Conservation (phyloP, 768 basidiomycete genomes). For the Mrakia blollopis region DNA sequence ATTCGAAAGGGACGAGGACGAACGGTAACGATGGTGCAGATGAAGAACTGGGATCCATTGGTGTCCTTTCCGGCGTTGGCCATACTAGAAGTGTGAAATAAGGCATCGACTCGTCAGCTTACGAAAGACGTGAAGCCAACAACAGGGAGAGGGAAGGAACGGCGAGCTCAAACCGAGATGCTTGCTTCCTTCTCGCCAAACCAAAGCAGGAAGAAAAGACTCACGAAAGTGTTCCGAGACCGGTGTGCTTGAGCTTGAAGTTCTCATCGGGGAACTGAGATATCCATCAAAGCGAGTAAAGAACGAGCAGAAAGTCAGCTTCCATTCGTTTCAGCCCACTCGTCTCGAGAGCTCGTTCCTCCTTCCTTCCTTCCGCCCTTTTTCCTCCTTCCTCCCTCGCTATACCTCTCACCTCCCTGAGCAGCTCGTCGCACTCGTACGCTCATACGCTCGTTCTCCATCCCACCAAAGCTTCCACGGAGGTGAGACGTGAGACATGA, state of each 20-base stretch:
- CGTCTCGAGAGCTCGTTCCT: background rate
- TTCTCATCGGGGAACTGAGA: slow-evolving; percentile 91
- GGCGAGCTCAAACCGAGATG: too few relatives aligned
- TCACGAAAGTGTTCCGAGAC: slow-evolving; percentile 53
- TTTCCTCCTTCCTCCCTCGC: too few relatives aligned
- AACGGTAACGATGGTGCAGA: slow-evolving; percentile 72
- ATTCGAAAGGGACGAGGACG: too few relatives aligned
- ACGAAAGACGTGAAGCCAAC: background rate
- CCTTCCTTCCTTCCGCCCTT: too few relatives aligned
- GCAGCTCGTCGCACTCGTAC: slow-evolving; percentile 40
- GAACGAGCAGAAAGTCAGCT: background rate
- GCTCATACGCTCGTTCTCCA: too few relatives aligned
- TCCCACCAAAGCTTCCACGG: too few relatives aligned
- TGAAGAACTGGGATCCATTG: slow-evolving; percentile 92
- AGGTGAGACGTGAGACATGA: too few relatives aligned
- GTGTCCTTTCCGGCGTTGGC: slow-evolving; percentile 80
- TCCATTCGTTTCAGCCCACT: background rate
- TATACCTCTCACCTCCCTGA: too few relatives aligned
- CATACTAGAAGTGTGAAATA: slow-evolving; percentile 54
- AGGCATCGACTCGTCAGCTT: too few relatives aligned
- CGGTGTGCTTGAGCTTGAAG: slow-evolving; percentile 94
- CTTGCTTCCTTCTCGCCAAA: too few relatives aligned
- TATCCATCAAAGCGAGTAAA: background rate
- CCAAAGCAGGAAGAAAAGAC: background rate
- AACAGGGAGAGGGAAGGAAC: background rate